Base-by-base conservation (phyloP, 2,329 filamentous ascomycete genomes). In the Alternaria panax region DNA sequence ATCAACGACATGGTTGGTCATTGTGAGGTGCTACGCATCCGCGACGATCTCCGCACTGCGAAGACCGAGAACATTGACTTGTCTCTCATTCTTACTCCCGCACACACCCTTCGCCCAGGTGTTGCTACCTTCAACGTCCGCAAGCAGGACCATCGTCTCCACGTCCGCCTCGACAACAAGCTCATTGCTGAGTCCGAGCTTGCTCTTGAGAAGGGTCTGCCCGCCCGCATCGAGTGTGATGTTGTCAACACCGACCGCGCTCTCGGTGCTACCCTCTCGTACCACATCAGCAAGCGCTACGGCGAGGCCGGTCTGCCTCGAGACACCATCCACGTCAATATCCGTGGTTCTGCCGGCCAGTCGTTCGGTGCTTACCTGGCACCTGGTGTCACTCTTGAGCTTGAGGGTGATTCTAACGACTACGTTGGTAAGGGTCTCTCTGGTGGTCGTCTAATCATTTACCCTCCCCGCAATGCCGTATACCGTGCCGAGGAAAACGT, bases 1-100 rank as follows among this genome's bases (percentile, higher is more conserved):
- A 90, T 98, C 77, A 98, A 97, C 76, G 94, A 98, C 79, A 97
- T 97, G 94, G 92, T 98, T 72, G 94, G 94, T 20, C 92, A 90
- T 67, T 94, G 92, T 24, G 94, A 98, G 79, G 86, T 90, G 38
- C 85, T 98, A 51, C 91, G 88, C 80, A 90, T 96, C 68, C 89
- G 92, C 32, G 93, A 97, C 66, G 94, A 97, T 72, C 86, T 97
- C 40, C 88, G 92, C 63, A 95, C 90, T 32, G 85, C 88, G 57
- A 97, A 97, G 86, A 96, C 93, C 34, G 87, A 91, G 79, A 97
- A 96, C 80, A 93, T 97, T 69, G 94, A 97, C 71, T 82, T 97
- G 61, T 96, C 92, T 41, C 87, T 97, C 56, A 95, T 98, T 72
- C 83, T 98, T 51, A 97, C 93, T 0, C 94, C 94, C 4, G 94